These are phyloP conservation scores for Penicillium steckii DNA, from an alignment of 495 filamentous ascomycete species.

Conservation along the genomic window DNA sequence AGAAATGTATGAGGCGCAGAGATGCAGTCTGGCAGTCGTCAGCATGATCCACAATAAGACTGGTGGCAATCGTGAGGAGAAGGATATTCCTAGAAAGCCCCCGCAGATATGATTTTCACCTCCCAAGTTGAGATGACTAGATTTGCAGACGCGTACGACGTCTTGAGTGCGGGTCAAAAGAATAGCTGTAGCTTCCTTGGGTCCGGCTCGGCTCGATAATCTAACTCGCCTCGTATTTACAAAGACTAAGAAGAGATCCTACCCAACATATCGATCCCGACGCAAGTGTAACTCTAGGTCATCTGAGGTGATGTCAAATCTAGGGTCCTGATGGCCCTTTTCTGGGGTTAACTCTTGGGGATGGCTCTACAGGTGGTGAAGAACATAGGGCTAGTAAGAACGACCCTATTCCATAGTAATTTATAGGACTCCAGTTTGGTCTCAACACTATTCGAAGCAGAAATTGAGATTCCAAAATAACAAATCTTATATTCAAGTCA, in stretches of 20 bases:
- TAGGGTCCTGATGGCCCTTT: neutral
- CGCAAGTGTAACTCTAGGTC: conserved; percentile 4
- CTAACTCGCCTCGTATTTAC: neutral
- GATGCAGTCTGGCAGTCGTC: conserved; percentile 7
- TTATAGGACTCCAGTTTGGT: too few species aligned
- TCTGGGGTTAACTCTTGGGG: neutral
- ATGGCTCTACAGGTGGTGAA: too few species aligned
- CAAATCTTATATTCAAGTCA: too few species aligned
- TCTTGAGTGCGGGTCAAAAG: neutral
- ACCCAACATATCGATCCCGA: neutral
- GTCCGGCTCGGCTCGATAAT: conserved; percentile 4
- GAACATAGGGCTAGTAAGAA: too few species aligned
- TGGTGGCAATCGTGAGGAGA: conserved; percentile 5
- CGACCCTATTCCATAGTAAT: too few species aligned
- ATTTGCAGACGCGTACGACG: conserved; percentile 19
- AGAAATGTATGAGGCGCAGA: neutral
- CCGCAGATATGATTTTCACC: neutral
- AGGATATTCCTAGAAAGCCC: conserved; percentile 3
- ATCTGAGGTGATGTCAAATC: neutral
- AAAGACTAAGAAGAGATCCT: conserved; percentile 3
- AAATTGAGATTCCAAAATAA: too few species aligned
- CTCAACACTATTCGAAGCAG: too few species aligned
- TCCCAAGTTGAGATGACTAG: conserved; percentile 16
- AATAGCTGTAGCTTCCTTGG: neutral
- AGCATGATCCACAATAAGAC: conserved; percentile 7